Percentiles rank a stretch among this genome's conserved stretches.
These are phyloP conservation scores for Solanum microdontum DNA, from an alignment of 257 asterid genomes.

Conservation along the genomic window DNA sequence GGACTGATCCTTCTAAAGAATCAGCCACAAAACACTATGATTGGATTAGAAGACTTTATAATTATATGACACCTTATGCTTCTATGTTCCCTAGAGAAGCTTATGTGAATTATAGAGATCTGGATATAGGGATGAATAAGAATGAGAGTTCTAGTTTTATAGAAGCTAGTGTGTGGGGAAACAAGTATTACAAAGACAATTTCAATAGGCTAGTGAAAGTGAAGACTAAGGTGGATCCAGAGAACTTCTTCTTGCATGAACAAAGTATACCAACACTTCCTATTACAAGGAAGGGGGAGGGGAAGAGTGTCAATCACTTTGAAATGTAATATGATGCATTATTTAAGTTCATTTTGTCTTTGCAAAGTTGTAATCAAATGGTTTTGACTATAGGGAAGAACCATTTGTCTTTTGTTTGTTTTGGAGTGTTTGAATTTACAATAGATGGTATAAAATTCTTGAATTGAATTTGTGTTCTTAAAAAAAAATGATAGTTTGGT, in stretches of 20 bases:
- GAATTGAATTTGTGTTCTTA: neutral
- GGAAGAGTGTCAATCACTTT: neutral
- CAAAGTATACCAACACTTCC: conserved; percentile 61
- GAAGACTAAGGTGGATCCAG: conserved; percentile 18
- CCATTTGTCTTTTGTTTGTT: neutral
- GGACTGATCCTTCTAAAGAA: conserved; percentile 37
- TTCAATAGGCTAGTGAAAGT: conserved; percentile 36
- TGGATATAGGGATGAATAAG: conserved; percentile 47
- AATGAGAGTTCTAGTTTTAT: conserved; percentile 20
- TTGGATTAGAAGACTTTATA: conserved; percentile 45
- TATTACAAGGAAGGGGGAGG: conserved; percentile 1
- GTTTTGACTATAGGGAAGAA: neutral
- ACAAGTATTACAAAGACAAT: conserved; percentile 41
- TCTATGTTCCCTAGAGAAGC: conserved; percentile 59
- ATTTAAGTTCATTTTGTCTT: neutral
- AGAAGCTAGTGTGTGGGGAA: conserved; percentile 47
- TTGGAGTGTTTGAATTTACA: neutral
- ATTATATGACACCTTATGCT: conserved; percentile 53
- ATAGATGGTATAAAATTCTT: neutral
- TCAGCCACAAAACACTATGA: conserved; percentile 30
- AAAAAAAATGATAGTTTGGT: too few species aligned
- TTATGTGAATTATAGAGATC: conserved; percentile 62
- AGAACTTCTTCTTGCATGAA: conserved; percentile 15
- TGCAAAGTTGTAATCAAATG: neutral
- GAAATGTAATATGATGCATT: neutral